Conservation (phyloP, 192 early-diverging fungal species). For the Podila horticola region DNA sequence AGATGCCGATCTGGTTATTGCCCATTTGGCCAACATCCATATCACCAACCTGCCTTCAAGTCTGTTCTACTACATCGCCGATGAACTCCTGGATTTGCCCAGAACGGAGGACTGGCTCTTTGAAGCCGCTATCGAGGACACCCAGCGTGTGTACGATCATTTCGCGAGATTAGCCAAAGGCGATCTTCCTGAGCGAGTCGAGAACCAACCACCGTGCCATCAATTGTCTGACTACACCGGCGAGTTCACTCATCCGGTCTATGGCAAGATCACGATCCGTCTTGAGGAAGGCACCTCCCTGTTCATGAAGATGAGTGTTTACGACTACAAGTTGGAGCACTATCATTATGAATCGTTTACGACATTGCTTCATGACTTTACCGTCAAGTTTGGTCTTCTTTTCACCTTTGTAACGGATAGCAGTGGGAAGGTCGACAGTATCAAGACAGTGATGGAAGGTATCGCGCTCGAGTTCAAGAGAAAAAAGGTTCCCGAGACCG, state of each 20-base stretch:
- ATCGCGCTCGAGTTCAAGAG: no score
- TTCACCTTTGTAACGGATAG: not conserved
- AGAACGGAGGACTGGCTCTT: not conserved
- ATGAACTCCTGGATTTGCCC: not conserved
- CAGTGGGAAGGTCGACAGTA: not conserved
- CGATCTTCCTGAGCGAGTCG: not conserved
- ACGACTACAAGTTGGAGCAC: not conserved
- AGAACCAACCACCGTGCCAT: not conserved
- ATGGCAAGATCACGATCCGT: no score
- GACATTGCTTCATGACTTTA: not conserved
- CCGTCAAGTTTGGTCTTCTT: not conserved
- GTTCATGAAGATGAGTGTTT: not conserved
- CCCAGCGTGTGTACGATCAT: not conserved
- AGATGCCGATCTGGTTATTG: constrained; percentile 10
- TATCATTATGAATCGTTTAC: not conserved
- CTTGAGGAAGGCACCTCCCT: not conserved
- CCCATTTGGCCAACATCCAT: not conserved
- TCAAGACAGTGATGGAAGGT: not conserved
- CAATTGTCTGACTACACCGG: not conserved
- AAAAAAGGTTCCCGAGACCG: no score
- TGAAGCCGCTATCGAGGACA: not conserved
- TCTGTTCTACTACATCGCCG: not conserved
- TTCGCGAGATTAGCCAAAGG: not conserved
- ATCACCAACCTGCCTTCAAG: not conserved
- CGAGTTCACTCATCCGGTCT: not conserved